Percentiles rank a stretch among this genome's conserved stretches.
These are phyloP conservation scores for Cladosporium sp. DNA, from an alignment of 2,329 filamentous ascomycete species.

Conservation along the genomic window DNA sequence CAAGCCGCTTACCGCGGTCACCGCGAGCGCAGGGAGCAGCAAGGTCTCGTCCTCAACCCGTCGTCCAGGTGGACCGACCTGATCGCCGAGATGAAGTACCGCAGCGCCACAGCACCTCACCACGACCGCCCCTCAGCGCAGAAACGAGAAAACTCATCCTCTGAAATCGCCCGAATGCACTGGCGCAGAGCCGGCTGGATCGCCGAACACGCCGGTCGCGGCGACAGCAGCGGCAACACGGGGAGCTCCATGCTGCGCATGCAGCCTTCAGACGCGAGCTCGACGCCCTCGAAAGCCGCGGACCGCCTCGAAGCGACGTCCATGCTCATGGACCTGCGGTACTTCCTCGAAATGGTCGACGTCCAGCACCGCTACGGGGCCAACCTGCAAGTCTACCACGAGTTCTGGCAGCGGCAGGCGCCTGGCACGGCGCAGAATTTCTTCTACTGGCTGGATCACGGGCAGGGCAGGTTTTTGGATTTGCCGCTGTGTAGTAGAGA, in stretches of 20 bases:
- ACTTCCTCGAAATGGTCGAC: slow-evolving; percentile 71
- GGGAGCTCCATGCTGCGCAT: slow-evolving; percentile 28
- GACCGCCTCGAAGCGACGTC: slow-evolving; percentile 48
- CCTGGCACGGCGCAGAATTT: slow-evolving; percentile 75
- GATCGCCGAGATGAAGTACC: slow-evolving; percentile 28
- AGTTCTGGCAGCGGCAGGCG: slow-evolving; percentile 72
- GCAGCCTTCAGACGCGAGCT: slow-evolving; percentile 34
- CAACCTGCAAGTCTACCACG: slow-evolving; percentile 76
- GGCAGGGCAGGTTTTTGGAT: slow-evolving; percentile 66
- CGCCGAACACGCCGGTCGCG: slow-evolving; percentile 65
- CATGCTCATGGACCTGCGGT: slow-evolving; percentile 77
- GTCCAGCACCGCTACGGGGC: slow-evolving; percentile 81
- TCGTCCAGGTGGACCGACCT: slow-evolving; percentile 68
- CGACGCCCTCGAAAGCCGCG: slow-evolving; percentile 38
- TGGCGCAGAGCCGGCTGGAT: slow-evolving; percentile 73
- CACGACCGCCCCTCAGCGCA: slow-evolving; percentile 4
- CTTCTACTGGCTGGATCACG: slow-evolving; percentile 88
- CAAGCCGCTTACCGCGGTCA: slow-evolving; percentile 72
- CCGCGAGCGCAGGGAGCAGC: slow-evolving; percentile 64
- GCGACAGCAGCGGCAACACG: slow-evolving; percentile 45
- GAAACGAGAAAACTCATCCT: slow-evolving; percentile 18
- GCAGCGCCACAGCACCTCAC: slow-evolving; percentile 22
- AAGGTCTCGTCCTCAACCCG: slow-evolving; percentile 64
- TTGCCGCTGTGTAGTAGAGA: slow-evolving; percentile 68
- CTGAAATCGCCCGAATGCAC: slow-evolving; percentile 51